Conservation (phyloP, 345 rosid genomes). For the Brassica incana region DNA sequence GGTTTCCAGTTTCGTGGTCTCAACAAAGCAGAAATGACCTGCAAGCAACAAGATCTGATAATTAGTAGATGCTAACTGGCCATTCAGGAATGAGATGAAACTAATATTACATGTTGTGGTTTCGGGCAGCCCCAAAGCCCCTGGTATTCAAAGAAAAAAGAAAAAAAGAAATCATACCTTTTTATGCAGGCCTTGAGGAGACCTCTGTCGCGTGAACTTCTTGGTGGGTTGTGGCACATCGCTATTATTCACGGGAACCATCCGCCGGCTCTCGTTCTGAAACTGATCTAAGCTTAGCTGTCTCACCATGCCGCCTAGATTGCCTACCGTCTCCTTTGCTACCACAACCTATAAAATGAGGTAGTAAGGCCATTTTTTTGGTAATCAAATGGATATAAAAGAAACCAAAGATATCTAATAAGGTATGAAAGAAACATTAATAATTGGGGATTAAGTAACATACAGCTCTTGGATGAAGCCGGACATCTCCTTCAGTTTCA, state of each 20-base stretch:
- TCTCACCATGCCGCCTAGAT: conserved; percentile 96
- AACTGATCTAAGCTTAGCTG: conserved; percentile 97
- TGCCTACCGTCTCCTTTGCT: conserved; percentile 93
- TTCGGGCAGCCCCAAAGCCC: too few species aligned
- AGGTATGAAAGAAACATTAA: not conserved
- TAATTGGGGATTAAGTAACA: conserved; percentile 26
- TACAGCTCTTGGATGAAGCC: conserved; percentile 99
- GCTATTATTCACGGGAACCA: conserved; percentile 71
- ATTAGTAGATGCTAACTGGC: conserved; percentile 8
- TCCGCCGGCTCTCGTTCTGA: conserved; percentile 97
- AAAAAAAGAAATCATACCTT: conserved; percentile 48
- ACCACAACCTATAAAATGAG: conserved; percentile 78
- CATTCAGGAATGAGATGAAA: too few species aligned
- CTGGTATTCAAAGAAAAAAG: too few species aligned
- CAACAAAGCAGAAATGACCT: conserved; percentile 86
- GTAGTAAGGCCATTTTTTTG: conserved; percentile 15
- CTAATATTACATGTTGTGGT: too few species aligned
- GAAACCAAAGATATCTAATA: not conserved
- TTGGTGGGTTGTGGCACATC: conserved; percentile 74
- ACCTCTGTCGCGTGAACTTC: conserved; percentile 78
- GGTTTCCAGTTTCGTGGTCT: conserved; percentile 98
- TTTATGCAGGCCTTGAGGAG: conserved; percentile 97
- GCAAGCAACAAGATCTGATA: conserved; percentile 37
- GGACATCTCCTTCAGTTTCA: conserved; percentile 85
- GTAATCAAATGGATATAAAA: not conserved